Evolutionary conservation across 805 yeast genomes (phyloP), one percentile per base, ranked within the genome.

Genomic region (Schizosaccharomyces cryophilus): DNA sequence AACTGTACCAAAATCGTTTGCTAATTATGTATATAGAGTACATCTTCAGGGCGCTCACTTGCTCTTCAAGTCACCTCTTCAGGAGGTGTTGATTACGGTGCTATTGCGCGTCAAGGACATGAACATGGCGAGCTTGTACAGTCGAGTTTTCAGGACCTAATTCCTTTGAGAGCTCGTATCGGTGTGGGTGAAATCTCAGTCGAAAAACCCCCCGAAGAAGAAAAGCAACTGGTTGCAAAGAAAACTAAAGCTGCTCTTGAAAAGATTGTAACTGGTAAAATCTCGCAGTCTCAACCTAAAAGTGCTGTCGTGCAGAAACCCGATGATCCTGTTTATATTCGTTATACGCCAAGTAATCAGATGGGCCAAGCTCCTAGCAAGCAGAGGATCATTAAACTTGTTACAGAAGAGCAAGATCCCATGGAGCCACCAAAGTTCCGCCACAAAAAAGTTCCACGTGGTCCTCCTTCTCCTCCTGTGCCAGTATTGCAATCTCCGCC

Each of bases 371-470:
- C 67, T 4, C 61, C 66, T 4, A 67, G 67, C 15, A 68, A 67
- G 54, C 74, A 73, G 62, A 71, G 86, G 62, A 72, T 77, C 3
- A 77, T 88, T 31, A 81, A 81, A 66, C 80, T 89, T 54, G 80
- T 81, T 15, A 86, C 83, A 61, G 78, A 75, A 56, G 77, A 81
- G 63, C 76, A 78, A 58, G 97, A 90, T 72, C 97, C 97, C 0
- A 77, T 89, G 78, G 80, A 86, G 42, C 96, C 96, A 0, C 82
- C 89, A 0, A 80, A 81, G 62, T 82, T 83, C 71, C 83, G 81
- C 67, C 74, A 84, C 61, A 80, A 87, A 45, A 83, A 84, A 64
- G 81, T 85, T 38, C 84, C 93, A 4, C 62, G 67, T 7, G 65
- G 82, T 0, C 83, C 85, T 0, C 78, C 84, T 0, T 80, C 87